Evolutionary conservation across 495 filamentous ascomycete genomes (phyloP).

Genomic region (Neurospora sp.): DNA sequence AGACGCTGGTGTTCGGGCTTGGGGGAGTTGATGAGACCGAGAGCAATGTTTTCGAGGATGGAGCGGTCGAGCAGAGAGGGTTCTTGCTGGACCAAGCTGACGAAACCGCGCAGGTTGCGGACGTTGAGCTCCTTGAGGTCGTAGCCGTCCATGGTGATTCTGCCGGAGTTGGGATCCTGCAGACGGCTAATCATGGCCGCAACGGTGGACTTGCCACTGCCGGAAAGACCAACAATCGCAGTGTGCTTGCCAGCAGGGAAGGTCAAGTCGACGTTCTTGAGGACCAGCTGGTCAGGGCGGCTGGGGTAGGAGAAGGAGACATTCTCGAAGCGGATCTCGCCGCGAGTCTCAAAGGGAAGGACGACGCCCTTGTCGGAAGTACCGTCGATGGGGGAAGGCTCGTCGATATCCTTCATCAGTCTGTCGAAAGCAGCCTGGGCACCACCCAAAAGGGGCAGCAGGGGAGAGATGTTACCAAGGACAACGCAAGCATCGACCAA

Average conservation of each 20-base stretch:
- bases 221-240: constrained; percentile 49
- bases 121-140: constrained; percentile 71
- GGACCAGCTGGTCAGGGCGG: constrained; percentile 71
- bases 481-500: constrained; percentile 38
- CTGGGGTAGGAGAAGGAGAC: constrained; percentile 90
- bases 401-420: constrained; percentile 81
- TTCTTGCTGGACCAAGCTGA: constrained; percentile 74
- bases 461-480: constrained; percentile 74
- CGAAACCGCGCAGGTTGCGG: constrained; percentile 74
- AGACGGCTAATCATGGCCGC: constrained; percentile 82
- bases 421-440: constrained; percentile 73
- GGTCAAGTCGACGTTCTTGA: constrained; percentile 63
- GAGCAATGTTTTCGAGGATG: constrained; percentile 70
- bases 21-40: constrained; percentile 78
- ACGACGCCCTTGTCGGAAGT: constrained; percentile 53
- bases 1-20: constrained; percentile 48
- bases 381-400: constrained; percentile 66
- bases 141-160: constrained; percentile 69
- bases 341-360: constrained; percentile 56
- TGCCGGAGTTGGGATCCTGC: constrained; percentile 70
- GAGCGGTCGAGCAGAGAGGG: constrained; percentile 71
- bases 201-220: constrained; percentile 77
- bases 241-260: constrained; percentile 81
- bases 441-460: constrained; percentile 61
- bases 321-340: constrained; percentile 63